Evolutionary conservation across 139 green algal species (phyloP), one percentile per base, ranked within the genome.

Genomic region (Chlorokybus atmophyticus): DNA sequence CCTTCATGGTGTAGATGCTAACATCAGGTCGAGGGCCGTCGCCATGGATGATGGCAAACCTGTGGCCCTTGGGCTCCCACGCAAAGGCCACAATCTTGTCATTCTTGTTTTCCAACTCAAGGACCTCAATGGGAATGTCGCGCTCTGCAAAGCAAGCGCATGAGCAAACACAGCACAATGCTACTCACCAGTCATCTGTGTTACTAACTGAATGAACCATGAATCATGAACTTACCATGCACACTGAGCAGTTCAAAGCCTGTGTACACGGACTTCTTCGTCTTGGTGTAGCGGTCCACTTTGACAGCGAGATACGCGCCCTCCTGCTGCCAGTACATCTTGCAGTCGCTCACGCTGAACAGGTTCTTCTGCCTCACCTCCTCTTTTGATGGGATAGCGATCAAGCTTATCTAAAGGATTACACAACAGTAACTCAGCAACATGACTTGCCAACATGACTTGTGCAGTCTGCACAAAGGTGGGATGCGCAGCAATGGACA

Each of bases 221-320:
- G n/a, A n/a, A n/a, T n/a, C n/a, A n/a, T n/a, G n/a, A n/a, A n/a
- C n/a, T n/a, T n/a, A n/a, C n/a, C n/a, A n/a, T 78, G 70, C 21
- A 87, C 51, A 5, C 71, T 78, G 79, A 97, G 95, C 44, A 97
- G 75, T 82, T 97, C 88, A 70, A 97, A 94, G 64, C 81, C 75
- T 53, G 82, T 91, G 75, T 82, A 92, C 8, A 80, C 95, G 64
- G 50, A 85, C 79, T 98, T 98, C 63, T 87, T 85, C 38, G 88
- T 94, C 80, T 98, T 98, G 65, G 90, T 97, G 77, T 82, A 93
- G 32, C 86, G 82, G 59, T 93, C 83, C 35, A 98, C 90, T 75
- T 90, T 80, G 24, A 95, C 83, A 14, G 90, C 91, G 40, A 98
- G 74, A 82, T 93, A 97, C 62, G 93, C 83, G 50, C 91, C 88